Base-by-base conservation (phyloP, 129 eudicot species). In the Saussurea involucrata region DNA sequence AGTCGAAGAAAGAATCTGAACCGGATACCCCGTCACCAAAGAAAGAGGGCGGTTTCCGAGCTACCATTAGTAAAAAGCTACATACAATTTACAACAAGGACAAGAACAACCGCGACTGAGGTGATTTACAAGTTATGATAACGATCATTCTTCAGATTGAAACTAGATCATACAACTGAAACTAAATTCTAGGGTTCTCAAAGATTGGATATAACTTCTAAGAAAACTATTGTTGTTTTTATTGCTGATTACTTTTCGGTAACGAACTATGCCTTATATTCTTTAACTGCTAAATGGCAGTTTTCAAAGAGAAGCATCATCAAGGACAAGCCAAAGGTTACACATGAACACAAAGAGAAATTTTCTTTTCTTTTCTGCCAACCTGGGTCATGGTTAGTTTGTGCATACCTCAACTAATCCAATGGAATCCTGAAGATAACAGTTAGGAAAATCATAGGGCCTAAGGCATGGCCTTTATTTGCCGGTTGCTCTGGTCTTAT, bases 1-100 rank as follows among this genome's bases (percentile, higher is more conserved):
- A 86, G 33, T 84, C 93, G 0, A 89, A 84, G 87, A 92, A 86
- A 84, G 89, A 78, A 13, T 66, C 80, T 58, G 84, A 85, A 7
- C 8, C 69, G 25, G 36, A 68, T 7, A 53, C 80, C 57, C 60
- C 49, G 29, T 78, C 89, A 72, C 85, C 85, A 79, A 82, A 87
- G 76, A 87, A 79, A 46, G 81, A 85, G 29, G 83, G 87, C 55
- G 88, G 92, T 31, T 82, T 87, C 20, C 74, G 85, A 64, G 77
- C 69, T 25, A 34, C 89, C 17, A 65, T 87, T 79, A 81, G 86
- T 65, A 79, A 69, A 69, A 87, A 83, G 78, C 22, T 84, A 20
- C 49, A 57, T 4, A 81, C 24, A 58, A 69, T 33, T 58, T 68
- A 68, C 25, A 36, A 27, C 37, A 68, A 68, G 55, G 5, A 53